Evolutionary conservation across 1,139 yeast genomes (phyloP), one percentile per base, ranked within the genome.

Genomic region (Ogataea hybrid): DNA sequence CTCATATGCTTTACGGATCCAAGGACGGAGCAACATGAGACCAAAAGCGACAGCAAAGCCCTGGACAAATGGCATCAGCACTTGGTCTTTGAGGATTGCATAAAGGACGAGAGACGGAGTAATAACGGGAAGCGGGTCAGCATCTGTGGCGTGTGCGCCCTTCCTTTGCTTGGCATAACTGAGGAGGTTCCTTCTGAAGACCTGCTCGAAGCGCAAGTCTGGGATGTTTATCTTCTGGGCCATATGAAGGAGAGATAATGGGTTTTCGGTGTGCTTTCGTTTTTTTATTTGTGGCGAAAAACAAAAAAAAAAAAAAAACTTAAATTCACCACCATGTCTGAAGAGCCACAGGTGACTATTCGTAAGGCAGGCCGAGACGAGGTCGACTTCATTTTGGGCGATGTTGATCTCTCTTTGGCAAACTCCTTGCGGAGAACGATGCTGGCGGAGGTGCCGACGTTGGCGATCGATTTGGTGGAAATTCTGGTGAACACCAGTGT

Each of bases 381-480:
- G 56, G 97, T 92, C 43, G 96, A 92, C 64, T 85, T 94, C 60
- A 88, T 90, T 41, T 68, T 94, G 48, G 78, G 87, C 43, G 89
- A 88, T 58, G 94, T 89, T 36, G 97, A 92, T 60, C 67, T 94
- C 49, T 79, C 97, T 47, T 72, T 92, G 60, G 98, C 98, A 20
- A 94, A 94, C 71, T 85, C 98, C 22, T 58, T 94, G 28, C 77
- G 99, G 57, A 75, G 99, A 62, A 79, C 86, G 38, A 89, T 94
- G 87, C 75, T 92, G 51, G 90, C 97, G 1, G 99, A 94, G 65
- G 94, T 92, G 42, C 98, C 98, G 23, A 92, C 98, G 1, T 63
- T 83, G 53, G 97, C 98, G 42, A 90, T 94, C 49, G 99, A 94
- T 62, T 77, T 92, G 52, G 98, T 94, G 41, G 98, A 94, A 63